phyloP scores from a whole-genome alignment of 2,329 filamentous ascomycete genomes.

The Colletotrichum sp. region DNA sequence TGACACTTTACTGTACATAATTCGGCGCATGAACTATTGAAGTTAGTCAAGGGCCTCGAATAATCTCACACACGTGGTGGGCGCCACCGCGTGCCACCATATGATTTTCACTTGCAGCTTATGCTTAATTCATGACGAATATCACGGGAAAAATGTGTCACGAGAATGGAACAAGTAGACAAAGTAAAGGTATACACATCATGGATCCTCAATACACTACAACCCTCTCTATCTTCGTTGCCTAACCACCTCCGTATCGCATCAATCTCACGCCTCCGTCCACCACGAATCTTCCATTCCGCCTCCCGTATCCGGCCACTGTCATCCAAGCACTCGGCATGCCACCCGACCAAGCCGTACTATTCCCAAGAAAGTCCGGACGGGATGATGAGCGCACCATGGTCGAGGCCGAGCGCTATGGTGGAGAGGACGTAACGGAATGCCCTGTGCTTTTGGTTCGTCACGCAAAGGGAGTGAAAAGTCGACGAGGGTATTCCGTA shows the following conservation, averaged over 20 bases:
- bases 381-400: not conserved
- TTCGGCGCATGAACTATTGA: not conserved
- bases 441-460: slow-evolving; percentile 10
- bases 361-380: not conserved
- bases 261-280: not conserved
- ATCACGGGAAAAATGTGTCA: not conserved
- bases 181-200: slow-evolving; percentile 16
- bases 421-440: not conserved
- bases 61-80: not conserved
- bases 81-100: not conserved
- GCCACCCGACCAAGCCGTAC: not conserved
- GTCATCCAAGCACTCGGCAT: slow-evolving; percentile 8
- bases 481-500: slow-evolving; percentile 25
- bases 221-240: slow-evolving; percentile 16
- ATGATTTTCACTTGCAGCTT: not conserved
- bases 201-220: slow-evolving; percentile 19
- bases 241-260: not conserved
- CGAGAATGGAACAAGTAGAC: not conserved
- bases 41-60: not conserved
- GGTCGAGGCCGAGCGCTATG: not conserved
- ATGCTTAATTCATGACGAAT: not conserved
- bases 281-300: not conserved
- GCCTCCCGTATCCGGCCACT: not conserved
- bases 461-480: slow-evolving; percentile 30
- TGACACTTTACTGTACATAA: not conserved